These are phyloP conservation scores for Psidium friedrichsthalianum DNA, from an alignment of 345 rosid species.

Conservation along the genomic window DNA sequence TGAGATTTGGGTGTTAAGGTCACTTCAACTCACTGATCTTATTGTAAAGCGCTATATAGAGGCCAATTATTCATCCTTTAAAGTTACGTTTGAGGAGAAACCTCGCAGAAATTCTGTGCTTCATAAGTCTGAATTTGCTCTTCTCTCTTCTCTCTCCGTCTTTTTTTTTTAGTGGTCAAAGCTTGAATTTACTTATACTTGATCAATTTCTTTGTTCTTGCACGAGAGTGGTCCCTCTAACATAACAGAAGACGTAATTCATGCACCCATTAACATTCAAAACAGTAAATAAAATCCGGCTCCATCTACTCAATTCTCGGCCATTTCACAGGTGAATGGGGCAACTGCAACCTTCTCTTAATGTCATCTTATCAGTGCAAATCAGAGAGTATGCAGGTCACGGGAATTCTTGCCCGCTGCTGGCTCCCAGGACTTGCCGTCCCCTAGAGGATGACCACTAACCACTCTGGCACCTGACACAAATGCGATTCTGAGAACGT, in stretches of 20 bases:
- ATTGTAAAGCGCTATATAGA: background rate
- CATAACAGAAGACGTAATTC: background rate
- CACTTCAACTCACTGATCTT: background rate
- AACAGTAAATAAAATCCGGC: slow-evolving; percentile 64
- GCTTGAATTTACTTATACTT: background rate
- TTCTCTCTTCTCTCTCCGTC: no score
- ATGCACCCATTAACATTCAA: slow-evolving; percentile 19
- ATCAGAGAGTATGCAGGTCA: slow-evolving; percentile 52
- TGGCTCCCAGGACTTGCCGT: slow-evolving; percentile 46
- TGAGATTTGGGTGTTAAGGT: background rate
- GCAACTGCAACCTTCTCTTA: slow-evolving; percentile 39
- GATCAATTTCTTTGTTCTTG: background rate
- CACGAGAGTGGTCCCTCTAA: background rate
- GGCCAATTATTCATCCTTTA: background rate
- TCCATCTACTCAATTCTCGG: slow-evolving; percentile 51
- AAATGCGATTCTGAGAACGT: background rate
- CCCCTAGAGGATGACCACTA: slow-evolving; percentile 76
- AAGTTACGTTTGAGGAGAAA: background rate
- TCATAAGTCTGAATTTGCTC: background rate
- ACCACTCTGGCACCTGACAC: slow-evolving; percentile 66
- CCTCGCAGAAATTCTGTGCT: background rate
- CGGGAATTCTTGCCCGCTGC: slow-evolving; percentile 45
- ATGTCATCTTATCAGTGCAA: slow-evolving; percentile 60
- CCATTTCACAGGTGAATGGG: slow-evolving; percentile 49
- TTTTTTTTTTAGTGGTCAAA: no score